These are phyloP conservation scores for Penicillium longicatenatum DNA, from an alignment of 495 filamentous ascomycete genomes.

Conservation along the genomic window DNA sequence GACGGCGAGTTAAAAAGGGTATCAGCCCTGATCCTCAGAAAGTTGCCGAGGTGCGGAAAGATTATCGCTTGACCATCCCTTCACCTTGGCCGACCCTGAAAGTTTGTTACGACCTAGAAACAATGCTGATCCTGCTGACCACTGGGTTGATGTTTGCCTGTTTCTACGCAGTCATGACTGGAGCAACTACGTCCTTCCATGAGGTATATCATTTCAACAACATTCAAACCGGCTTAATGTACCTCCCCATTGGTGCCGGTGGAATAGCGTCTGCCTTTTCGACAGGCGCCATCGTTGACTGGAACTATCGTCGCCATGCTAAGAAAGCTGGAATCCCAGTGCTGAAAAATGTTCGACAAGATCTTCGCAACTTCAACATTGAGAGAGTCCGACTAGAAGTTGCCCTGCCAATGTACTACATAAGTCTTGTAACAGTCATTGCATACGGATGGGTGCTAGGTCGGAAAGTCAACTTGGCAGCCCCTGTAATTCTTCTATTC, in stretches of 20 bases:
- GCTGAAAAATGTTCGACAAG: constrained; percentile 38
- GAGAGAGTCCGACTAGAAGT: constrained; percentile 44
- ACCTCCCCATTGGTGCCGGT: constrained; percentile 47
- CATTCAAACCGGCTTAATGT: constrained; percentile 46
- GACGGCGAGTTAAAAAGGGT: constrained; percentile 11
- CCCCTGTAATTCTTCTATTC: constrained; percentile 37
- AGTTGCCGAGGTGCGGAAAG: constrained; percentile 23
- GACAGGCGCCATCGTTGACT: constrained; percentile 43
- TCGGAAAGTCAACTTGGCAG: constrained; percentile 31
- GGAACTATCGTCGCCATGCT: constrained; percentile 47
- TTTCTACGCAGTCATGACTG: constrained; percentile 59
- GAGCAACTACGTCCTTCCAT: constrained; percentile 52
- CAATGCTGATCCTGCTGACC: constrained; percentile 56
- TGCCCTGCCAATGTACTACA: constrained; percentile 35
- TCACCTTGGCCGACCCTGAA: constrained; percentile 66
- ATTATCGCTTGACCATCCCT: constrained; percentile 58
- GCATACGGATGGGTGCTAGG: constrained; percentile 55
- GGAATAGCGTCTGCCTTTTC: constrained; percentile 35
- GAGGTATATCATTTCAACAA: constrained; percentile 52
- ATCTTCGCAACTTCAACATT: constrained; percentile 46
- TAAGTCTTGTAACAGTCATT: constrained; percentile 33
- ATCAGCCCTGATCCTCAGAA: constrained; percentile 14
- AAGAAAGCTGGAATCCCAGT: constrained; percentile 34
- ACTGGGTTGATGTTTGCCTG: constrained; percentile 57
- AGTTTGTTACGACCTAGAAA: constrained; percentile 63